phyloP scores from a whole-genome alignment of 345 rosid species.

The Dimocarpus longan region DNA sequence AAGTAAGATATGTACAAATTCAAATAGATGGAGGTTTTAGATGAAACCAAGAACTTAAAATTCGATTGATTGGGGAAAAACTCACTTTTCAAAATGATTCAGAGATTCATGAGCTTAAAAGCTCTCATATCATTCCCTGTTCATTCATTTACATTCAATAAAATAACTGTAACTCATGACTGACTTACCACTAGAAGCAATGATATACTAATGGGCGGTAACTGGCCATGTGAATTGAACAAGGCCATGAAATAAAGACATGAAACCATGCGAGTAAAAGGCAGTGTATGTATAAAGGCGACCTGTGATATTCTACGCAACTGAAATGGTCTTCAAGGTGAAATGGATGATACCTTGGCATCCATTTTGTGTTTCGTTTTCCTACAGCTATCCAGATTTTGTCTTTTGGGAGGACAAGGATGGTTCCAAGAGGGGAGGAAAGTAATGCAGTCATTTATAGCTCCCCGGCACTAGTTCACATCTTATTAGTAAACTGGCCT shows the following conservation, averaged over 20 bases:
- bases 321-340: neutral
- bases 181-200: neutral
- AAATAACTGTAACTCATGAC: neutral
- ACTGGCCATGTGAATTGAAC: neutral
- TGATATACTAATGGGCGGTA: neutral
- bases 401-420: too few relatives aligned
- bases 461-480: neutral
- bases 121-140: neutral
- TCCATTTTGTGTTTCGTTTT: neutral
- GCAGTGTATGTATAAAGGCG: neutral
- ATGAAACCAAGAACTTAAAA: neutral
- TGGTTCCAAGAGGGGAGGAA: neutral
- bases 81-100: neutral
- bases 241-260: neutral
- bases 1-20: neutral
- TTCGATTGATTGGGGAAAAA: neutral
- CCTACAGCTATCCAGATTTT: too few relatives aligned
- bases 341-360: neutral
- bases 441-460: neutral
- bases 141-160: neutral
- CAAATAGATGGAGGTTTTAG: neutral
- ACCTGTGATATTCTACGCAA: neutral
- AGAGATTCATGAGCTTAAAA: neutral
- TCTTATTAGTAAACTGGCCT: neutral
- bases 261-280: neutral